Percentiles rank a stretch among this genome's conserved stretches.
These are phyloP conservation scores for Gomphus bonarii DNA, from an alignment of 1,284 basidiomycete genomes.

Conservation along the genomic window DNA sequence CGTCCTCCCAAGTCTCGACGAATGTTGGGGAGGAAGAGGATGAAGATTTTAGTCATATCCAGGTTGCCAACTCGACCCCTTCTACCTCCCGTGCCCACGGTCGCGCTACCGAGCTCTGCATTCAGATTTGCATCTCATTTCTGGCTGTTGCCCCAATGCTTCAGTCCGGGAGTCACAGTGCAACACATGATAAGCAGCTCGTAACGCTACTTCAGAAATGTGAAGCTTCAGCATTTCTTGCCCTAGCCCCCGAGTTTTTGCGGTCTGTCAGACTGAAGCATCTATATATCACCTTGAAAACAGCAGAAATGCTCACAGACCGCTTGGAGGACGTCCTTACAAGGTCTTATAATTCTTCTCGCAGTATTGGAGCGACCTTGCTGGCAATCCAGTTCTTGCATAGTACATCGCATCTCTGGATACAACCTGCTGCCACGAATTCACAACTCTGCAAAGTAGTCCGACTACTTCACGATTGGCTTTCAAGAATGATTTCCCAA, in stretches of 20 bases:
- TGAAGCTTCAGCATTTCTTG: constrained; percentile 39
- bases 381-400: constrained; percentile 55
- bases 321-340: constrained; percentile 43
- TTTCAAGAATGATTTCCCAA: constrained; percentile 34
- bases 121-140: constrained; percentile 28
- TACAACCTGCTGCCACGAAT: constrained; percentile 26
- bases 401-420: constrained; percentile 59
- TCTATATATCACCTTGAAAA: constrained; percentile 41
- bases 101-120: constrained; percentile 27
- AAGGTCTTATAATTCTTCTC: constrained; percentile 43
- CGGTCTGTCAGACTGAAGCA: constrained; percentile 42
- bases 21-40: constrained; percentile 28
- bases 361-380: constrained; percentile 44
- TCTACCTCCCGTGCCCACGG: constrained; percentile 21
- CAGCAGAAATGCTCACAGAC: constrained; percentile 43
- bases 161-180: constrained; percentile 43
- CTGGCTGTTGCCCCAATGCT: constrained; percentile 49
- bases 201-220: constrained; percentile 46
- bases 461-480: constrained; percentile 40
- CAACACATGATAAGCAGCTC: constrained; percentile 54
- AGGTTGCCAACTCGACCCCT: constrained; percentile 27
- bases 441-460: constrained; percentile 36
- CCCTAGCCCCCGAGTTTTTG: constrained; percentile 49
- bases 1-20: not conserved
- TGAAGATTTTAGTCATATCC: constrained; percentile 59